A percentile compares a stretch with the other conserved stretches of the same genome.
These are phyloP conservation scores for Epichloe scottii DNA, from an alignment of 2,329 filamentous ascomycete species.

Conservation along the genomic window DNA sequence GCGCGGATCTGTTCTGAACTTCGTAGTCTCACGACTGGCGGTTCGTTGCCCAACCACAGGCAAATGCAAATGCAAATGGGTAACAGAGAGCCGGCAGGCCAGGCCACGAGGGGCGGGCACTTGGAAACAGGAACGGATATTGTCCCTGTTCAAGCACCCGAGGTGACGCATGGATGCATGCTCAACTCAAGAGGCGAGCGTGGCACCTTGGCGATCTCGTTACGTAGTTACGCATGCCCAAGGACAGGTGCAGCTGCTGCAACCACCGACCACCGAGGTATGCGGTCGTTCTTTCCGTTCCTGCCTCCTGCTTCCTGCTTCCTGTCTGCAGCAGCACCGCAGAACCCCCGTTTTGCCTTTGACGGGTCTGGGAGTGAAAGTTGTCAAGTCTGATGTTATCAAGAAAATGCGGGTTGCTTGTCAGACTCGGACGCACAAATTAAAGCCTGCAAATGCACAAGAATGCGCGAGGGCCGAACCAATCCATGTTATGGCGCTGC, in stretches of 20 bases:
- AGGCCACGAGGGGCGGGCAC: not conserved
- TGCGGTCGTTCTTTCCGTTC: conserved; percentile 1
- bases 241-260: not conserved
- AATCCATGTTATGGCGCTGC: not conserved
- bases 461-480: not conserved
- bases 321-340: too few species aligned
- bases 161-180: not conserved
- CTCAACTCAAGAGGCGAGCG: not conserved
- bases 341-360: too few species aligned
- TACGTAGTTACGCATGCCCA: too few species aligned
- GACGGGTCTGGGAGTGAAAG: too few species aligned
- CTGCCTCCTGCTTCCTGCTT: not conserved
- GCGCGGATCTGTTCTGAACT: not conserved
- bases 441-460: not conserved
- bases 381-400: too few species aligned
- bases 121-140: not conserved
- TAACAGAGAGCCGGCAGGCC: not conserved
- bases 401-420: not conserved
- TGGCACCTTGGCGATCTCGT: not conserved
- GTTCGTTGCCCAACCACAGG: not conserved
- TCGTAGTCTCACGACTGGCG: not conserved
- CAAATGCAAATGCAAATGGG: not conserved
- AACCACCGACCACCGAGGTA: not conserved
- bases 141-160: not conserved
- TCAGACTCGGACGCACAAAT: not conserved